phyloP scores from a whole-genome alignment of 768 basidiomycete species.

The Russula lepida region DNA sequence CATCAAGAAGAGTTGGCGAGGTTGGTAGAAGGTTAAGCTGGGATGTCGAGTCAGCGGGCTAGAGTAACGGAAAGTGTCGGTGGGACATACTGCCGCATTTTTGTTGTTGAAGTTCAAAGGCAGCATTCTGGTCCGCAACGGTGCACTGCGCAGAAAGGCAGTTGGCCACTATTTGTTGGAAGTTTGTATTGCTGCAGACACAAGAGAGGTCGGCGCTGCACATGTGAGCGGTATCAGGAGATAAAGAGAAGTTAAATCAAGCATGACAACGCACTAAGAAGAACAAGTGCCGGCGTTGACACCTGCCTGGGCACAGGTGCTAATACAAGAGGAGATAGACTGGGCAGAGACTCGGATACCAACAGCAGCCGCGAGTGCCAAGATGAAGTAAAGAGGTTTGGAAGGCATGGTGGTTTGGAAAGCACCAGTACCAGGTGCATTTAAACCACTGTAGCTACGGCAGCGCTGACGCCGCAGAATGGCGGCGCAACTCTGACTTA shows the following conservation, averaged over 20 bases:
- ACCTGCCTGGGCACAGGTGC: background rate
- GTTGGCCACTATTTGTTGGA: constrained; percentile 28
- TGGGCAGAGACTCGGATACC: constrained; percentile 13
- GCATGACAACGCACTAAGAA: background rate
- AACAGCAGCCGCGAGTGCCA: background rate
- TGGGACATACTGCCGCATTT: constrained; percentile 30
- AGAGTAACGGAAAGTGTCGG: background rate
- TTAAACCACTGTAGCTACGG: too few species aligned
- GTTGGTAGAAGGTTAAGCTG: background rate
- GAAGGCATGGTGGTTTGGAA: background rate
- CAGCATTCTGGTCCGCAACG: constrained; percentile 26
- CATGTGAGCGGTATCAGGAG: background rate
- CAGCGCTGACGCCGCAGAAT: too few species aligned
- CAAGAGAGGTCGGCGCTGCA: constrained; percentile 34
- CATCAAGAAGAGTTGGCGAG: background rate
- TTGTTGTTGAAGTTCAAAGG: constrained; percentile 25
- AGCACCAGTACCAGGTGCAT: too few species aligned
- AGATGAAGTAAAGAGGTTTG: background rate
- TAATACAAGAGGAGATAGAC: background rate
- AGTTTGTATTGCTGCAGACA: constrained; percentile 32
- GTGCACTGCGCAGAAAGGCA: constrained; percentile 35
- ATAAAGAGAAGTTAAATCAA: too few species aligned
- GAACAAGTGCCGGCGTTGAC: background rate
- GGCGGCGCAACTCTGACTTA: too few species aligned
- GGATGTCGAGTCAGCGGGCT: background rate